These are phyloP conservation scores for Sphaerosporella brunnea DNA, from an alignment of 495 filamentous ascomycete genomes.

Conservation along the genomic window DNA sequence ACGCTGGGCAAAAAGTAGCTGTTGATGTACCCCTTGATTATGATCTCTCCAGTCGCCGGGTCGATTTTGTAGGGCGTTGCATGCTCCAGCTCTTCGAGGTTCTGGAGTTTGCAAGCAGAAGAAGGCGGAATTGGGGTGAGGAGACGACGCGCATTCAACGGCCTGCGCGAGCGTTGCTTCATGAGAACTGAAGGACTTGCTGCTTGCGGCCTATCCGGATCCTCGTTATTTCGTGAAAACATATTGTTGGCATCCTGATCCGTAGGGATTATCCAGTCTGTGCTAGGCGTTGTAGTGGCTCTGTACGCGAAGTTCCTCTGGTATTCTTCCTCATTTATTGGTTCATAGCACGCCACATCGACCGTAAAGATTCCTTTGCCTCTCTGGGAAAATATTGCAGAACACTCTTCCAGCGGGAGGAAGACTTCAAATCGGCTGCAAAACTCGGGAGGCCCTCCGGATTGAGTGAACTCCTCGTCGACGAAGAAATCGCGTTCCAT, in stretches of 20 bases:
- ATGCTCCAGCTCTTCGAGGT: too few species aligned
- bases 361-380: slow-evolving; percentile 12
- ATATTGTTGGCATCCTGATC: too few species aligned
- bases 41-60: slow-evolving; percentile 1
- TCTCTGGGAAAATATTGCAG: slow-evolving; percentile 15
- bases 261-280: too few species aligned
- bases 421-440: slow-evolving; percentile 18
- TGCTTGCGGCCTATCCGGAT: too few species aligned
- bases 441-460: slow-evolving; percentile 8
- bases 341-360: slow-evolving; percentile 11
- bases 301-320: not conserved
- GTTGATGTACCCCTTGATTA: slow-evolving; percentile 12
- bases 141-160: slow-evolving; percentile 6
- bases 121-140: too few species aligned
- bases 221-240: too few species aligned
- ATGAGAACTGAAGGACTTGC: slow-evolving; percentile 9
- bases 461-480: slow-evolving; percentile 6
- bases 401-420: slow-evolving; percentile 15
- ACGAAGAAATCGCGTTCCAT: not conserved
- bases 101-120: too few species aligned
- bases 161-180: slow-evolving; percentile 10
- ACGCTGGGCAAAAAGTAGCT: slow-evolving; percentile 15
- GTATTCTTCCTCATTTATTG: slow-evolving; percentile 1
- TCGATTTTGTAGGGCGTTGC: slow-evolving; percentile 1
- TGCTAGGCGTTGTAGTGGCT: not conserved